These are phyloP conservation scores for Zancudomyces culisetae DNA, from an alignment of 371 early-diverging fungal genomes.

Conservation along the genomic window DNA sequence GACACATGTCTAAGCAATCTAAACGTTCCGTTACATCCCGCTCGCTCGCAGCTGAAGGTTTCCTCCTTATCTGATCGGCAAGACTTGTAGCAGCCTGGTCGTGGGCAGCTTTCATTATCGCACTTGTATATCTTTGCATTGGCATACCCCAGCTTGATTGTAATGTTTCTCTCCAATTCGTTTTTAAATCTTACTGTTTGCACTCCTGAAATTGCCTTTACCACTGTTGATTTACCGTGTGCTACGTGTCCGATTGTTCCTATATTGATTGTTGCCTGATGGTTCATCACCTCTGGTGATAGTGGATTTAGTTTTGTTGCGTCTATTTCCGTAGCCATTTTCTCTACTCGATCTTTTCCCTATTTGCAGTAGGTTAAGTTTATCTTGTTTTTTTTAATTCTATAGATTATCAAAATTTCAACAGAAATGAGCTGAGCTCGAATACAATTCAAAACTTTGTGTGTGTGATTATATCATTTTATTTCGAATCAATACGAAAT, in stretches of 20 bases:
- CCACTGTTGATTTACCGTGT: conserved; percentile 99
- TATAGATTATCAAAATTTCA: too few relatives aligned
- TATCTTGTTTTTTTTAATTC: too few relatives aligned
- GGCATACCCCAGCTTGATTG: conserved; percentile 99
- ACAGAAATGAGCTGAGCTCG: too few relatives aligned
- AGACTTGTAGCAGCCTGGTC: conserved; percentile 92
- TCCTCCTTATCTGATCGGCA: conserved; percentile 71
- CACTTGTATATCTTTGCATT: conserved; percentile 99
- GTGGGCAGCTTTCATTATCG: conserved; percentile 73
- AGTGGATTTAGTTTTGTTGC: conserved; percentile 18
- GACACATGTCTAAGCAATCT: conserved; percentile 86
- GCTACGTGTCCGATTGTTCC: conserved; percentile 99
- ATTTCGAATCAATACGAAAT: too few relatives aligned
- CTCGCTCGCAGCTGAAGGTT: conserved; percentile 76
- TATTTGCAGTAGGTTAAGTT: too few relatives aligned
- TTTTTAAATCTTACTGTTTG: conserved; percentile 99
- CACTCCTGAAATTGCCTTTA: conserved; percentile 98
- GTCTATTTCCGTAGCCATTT: conserved; percentile 8
- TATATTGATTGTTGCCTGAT: conserved; percentile 98
- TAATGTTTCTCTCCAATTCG: conserved; percentile 99
- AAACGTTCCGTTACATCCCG: conserved; percentile 79
- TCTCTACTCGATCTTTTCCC: too few relatives aligned
- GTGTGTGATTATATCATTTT: too few relatives aligned
- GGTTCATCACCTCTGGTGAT: conserved; percentile 77
- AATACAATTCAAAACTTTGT: too few relatives aligned